Percentiles rank a stretch among this genome's conserved stretches.
Evolutionary conservation across 2,329 filamentous ascomycete genomes (phyloP).

Genomic region (Neurospora sp.): DNA sequence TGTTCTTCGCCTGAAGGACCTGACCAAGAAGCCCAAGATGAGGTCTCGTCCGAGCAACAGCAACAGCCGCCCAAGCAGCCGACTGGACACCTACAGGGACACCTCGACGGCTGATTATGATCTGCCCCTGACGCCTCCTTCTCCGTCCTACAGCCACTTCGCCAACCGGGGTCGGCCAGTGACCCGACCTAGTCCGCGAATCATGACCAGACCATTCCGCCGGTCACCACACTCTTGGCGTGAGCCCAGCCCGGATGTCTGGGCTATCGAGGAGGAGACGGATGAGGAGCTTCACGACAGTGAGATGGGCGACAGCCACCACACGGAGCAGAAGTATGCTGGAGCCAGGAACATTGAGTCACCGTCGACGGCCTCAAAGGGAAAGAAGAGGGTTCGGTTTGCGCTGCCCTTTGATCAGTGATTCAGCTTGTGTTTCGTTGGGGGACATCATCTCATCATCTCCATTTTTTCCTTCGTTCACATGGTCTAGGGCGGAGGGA

Average conservation of each 20-base stretch:
- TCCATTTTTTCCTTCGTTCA: background rate
- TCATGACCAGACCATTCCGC: slow-evolving; percentile 19
- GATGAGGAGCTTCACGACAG: slow-evolving; percentile 39
- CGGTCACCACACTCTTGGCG: slow-evolving; percentile 41
- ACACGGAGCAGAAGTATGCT: background rate
- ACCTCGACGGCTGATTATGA: background rate
- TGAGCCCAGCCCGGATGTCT: slow-evolving; percentile 49
- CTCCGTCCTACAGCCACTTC: background rate
- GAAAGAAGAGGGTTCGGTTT: slow-evolving; percentile 47
- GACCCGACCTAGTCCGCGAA: slow-evolving; percentile 13
- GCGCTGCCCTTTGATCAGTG: slow-evolving; percentile 32
- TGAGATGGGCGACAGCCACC: slow-evolving; percentile 28
- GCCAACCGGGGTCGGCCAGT: slow-evolving; percentile 3
- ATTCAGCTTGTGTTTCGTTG: background rate
- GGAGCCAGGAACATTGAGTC: background rate
- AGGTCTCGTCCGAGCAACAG: slow-evolving; percentile 10
- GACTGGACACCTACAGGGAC: background rate
- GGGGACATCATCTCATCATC: background rate
- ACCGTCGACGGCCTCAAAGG: slow-evolving; percentile 31
- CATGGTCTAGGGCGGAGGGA: background rate
- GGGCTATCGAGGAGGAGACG: slow-evolving; percentile 49
- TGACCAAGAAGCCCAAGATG: slow-evolving; percentile 24
- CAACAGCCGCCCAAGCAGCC: background rate
- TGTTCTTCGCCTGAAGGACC: slow-evolving; percentile 30
- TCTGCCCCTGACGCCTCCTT: background rate